Conservation (phyloP, 2,329 filamentous ascomycete genomes). For the Sporothrix brasiliensis region DNA sequence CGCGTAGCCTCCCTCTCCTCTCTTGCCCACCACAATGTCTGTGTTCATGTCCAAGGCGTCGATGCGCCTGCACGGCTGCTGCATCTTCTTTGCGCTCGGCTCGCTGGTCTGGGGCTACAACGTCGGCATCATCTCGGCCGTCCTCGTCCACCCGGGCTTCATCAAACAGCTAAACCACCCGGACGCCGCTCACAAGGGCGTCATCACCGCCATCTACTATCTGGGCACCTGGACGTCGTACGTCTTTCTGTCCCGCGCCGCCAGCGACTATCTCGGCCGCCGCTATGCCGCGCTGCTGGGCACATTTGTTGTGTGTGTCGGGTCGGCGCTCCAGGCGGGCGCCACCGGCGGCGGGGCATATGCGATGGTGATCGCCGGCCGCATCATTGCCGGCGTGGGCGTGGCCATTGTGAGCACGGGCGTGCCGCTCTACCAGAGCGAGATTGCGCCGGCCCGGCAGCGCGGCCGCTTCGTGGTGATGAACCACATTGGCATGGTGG, state of each 20-base stretch:
- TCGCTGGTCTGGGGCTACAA: slow-evolving; percentile 63
- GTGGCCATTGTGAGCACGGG: slow-evolving; percentile 59
- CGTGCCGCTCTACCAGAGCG: slow-evolving; percentile 62
- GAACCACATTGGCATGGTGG: slow-evolving; percentile 62
- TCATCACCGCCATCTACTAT: slow-evolving; percentile 62
- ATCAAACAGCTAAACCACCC: slow-evolving; percentile 51
- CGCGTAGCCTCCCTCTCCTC: too few species aligned
- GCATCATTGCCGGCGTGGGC: slow-evolving; percentile 57
- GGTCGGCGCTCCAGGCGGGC: slow-evolving; percentile 52
- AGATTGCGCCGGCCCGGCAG: slow-evolving; percentile 57
- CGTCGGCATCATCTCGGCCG: slow-evolving; percentile 59
- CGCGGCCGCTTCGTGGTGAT: slow-evolving; percentile 61
- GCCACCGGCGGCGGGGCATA: slow-evolving; percentile 49
- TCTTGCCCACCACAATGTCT: not conserved
- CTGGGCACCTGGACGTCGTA: slow-evolving; percentile 60
- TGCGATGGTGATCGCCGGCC: slow-evolving; percentile 54
- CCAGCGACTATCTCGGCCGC: slow-evolving; percentile 56
- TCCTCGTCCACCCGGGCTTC: slow-evolving; percentile 61
- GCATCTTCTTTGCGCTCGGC: slow-evolving; percentile 58
- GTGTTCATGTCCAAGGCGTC: slow-evolving; percentile 44
- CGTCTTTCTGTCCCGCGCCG: slow-evolving; percentile 56
- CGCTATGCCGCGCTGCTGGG: slow-evolving; percentile 55
- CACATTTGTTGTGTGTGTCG: slow-evolving; percentile 51
- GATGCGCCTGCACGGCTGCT: slow-evolving; percentile 51
- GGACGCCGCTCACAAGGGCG: slow-evolving; percentile 51